These are phyloP conservation scores for Physocladia obscura DNA, from an alignment of 192 early-diverging fungal species.

Conservation along the genomic window DNA sequence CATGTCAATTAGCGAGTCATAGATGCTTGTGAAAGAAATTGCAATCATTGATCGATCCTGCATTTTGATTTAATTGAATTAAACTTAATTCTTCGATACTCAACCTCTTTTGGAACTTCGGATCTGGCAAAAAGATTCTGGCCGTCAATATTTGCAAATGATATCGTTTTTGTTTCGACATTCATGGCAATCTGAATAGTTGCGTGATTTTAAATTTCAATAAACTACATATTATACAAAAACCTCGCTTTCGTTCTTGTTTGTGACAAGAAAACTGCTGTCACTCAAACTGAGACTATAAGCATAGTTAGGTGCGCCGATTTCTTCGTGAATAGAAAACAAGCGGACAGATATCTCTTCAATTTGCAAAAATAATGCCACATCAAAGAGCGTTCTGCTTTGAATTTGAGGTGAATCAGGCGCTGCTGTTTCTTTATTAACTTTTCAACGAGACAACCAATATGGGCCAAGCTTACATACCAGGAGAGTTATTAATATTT, in stretches of 20 bases:
- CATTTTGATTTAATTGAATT: neutral
- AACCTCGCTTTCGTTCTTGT: neutral
- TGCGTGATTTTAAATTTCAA: neutral
- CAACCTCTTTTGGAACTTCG: constrained; percentile 13
- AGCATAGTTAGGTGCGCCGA: neutral
- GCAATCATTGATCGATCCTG: constrained; percentile 59
- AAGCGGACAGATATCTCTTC: neutral
- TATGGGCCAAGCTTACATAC: neutral
- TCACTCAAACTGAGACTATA: neutral
- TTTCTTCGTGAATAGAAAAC: neutral
- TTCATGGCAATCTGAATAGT: neutral
- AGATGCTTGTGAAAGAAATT: constrained; percentile 50
- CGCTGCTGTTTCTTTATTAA: neutral
- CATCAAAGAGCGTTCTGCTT: neutral
- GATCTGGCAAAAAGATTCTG: constrained; percentile 21
- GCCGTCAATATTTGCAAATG: constrained; percentile 29
- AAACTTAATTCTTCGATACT: neutral
- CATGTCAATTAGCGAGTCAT: constrained; percentile 50
- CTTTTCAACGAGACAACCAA: neutral
- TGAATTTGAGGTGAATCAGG: neutral
- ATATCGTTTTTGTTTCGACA: neutral
- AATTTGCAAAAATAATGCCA: neutral
- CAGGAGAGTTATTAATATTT: neutral
- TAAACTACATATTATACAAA: neutral
- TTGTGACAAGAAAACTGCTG: neutral